phyloP scores from a whole-genome alignment of 768 basidiomycete species.

The Tricholomella constricta region DNA sequence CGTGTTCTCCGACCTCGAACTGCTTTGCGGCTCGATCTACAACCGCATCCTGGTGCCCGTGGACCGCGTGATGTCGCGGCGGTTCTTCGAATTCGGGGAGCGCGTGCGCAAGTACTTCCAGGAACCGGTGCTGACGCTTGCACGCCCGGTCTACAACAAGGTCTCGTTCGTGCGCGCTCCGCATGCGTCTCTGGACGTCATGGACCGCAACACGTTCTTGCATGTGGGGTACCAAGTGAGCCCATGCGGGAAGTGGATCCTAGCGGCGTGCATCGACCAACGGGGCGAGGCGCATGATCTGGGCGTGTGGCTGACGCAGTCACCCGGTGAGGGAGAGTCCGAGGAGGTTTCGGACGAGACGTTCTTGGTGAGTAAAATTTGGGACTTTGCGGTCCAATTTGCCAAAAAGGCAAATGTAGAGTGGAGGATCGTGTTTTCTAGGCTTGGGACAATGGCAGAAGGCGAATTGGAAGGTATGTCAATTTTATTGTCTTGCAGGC shows the following conservation, averaged over 20 bases:
- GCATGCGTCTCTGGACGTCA: conserved; percentile 43
- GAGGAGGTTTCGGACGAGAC: conserved; percentile 32
- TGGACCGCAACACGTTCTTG: conserved; percentile 55
- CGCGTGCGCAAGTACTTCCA: conserved; percentile 55
- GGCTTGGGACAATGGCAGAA: conserved; percentile 59
- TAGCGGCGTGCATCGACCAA: conserved; percentile 76
- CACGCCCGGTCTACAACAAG: conserved; percentile 43
- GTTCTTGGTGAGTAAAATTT: conserved; percentile 60
- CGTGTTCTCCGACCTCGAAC: conserved; percentile 45
- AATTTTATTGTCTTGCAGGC: background rate
- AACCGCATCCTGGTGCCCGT: conserved; percentile 66
- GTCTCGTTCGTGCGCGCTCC: conserved; percentile 40
- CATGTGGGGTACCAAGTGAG: conserved; percentile 78
- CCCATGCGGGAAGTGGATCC: conserved; percentile 72
- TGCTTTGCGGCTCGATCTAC: conserved; percentile 67
- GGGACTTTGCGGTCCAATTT: conserved; percentile 68
- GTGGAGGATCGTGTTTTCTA: conserved; percentile 78
- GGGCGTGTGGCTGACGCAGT: conserved; percentile 65
- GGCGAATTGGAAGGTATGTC: conserved; percentile 67
- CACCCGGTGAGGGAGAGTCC: conserved; percentile 23
- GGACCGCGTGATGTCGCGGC: conserved; percentile 60
- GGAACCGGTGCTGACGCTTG: conserved; percentile 65
- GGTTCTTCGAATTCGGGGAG: conserved; percentile 41
- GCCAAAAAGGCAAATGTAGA: conserved; percentile 70
- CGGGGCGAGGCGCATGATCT: conserved; percentile 74